Conservation (phyloP, 2,329 filamentous ascomycete genomes). For the Cercospora zeae-maydis region DNA sequence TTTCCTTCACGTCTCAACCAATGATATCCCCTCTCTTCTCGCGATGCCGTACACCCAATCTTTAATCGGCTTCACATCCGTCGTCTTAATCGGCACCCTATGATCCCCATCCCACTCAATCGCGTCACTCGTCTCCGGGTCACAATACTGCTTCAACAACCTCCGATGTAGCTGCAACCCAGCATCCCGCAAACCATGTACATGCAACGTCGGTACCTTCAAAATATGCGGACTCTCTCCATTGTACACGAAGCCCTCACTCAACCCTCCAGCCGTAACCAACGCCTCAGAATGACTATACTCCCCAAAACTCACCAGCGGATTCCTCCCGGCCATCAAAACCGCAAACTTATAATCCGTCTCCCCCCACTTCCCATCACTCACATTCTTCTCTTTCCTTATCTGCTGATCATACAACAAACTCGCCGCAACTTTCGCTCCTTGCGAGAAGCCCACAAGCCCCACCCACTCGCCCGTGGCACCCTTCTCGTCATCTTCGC, state of each 20-base stretch:
- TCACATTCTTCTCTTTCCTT: constrained; percentile 40
- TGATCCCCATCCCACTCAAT: constrained; percentile 74
- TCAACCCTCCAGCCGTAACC: constrained; percentile 42
- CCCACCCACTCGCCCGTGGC: constrained; percentile 49
- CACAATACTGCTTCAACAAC: constrained; percentile 58
- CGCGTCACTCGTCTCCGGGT: constrained; percentile 51
- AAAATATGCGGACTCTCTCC: constrained; percentile 49
- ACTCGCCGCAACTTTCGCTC: constrained; percentile 48
- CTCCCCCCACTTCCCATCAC: constrained; percentile 22
- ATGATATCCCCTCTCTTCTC: constrained; percentile 45
- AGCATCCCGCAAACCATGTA: constrained; percentile 61
- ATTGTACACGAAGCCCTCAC: constrained; percentile 44
- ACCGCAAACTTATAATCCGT: constrained; percentile 58
- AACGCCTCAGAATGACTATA: constrained; percentile 38
- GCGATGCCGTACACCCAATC: constrained; percentile 53
- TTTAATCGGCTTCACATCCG: constrained; percentile 60
- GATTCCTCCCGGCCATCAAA: constrained; percentile 59
- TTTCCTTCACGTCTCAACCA: constrained; percentile 4
- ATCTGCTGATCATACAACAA: constrained; percentile 58
- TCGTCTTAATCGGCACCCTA: constrained; percentile 64
- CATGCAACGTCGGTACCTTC: constrained; percentile 61
- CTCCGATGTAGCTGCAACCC: constrained; percentile 58
- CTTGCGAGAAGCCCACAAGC: constrained; percentile 50
- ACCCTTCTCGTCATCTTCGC: constrained; percentile 44
- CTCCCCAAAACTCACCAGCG: constrained; percentile 54